phyloP scores from a whole-genome alignment of 139 green algal species.

The Parachlorella kessleri region DNA sequence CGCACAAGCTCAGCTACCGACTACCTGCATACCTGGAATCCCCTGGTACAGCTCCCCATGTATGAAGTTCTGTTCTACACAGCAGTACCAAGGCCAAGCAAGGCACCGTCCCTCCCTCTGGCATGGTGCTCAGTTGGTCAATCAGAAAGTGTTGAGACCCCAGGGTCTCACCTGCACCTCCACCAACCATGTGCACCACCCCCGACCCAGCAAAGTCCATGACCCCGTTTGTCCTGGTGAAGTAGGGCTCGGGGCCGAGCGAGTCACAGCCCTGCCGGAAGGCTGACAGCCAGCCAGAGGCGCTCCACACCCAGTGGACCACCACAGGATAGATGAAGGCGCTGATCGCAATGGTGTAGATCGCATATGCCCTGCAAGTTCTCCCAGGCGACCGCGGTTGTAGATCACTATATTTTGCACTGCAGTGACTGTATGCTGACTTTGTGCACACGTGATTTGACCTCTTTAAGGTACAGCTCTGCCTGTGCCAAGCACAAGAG shows the following conservation, averaged over 20 bases:
- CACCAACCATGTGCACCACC: constrained; percentile 54
- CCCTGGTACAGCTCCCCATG: too few relatives aligned
- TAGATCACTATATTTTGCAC: too few relatives aligned
- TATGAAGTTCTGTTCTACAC: too few relatives aligned
- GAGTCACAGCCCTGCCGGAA: constrained; percentile 18
- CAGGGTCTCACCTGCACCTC: constrained; percentile 10
- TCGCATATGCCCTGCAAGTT: constrained; percentile 29
- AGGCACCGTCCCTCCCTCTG: background rate
- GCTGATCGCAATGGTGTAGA: constrained; percentile 57
- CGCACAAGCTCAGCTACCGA: too few relatives aligned
- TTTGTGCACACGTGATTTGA: too few relatives aligned
- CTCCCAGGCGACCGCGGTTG: too few relatives aligned
- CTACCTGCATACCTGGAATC: too few relatives aligned
- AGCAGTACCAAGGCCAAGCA: too few relatives aligned
- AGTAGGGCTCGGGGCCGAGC: background rate
- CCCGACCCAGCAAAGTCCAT: constrained; percentile 48
- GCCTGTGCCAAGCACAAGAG: too few relatives aligned
- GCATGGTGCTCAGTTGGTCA: background rate
- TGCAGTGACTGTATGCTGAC: too few relatives aligned
- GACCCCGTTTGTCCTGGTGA: constrained; percentile 26
- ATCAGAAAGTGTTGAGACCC: too few relatives aligned
- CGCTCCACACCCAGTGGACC: constrained; percentile 62
- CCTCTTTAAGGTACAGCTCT: too few relatives aligned
- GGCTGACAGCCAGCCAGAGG: constrained; percentile 62
- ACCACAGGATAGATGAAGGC: constrained; percentile 67